Conservation (phyloP, 331 rosid genomes). For the Quercus lobata region DNA sequence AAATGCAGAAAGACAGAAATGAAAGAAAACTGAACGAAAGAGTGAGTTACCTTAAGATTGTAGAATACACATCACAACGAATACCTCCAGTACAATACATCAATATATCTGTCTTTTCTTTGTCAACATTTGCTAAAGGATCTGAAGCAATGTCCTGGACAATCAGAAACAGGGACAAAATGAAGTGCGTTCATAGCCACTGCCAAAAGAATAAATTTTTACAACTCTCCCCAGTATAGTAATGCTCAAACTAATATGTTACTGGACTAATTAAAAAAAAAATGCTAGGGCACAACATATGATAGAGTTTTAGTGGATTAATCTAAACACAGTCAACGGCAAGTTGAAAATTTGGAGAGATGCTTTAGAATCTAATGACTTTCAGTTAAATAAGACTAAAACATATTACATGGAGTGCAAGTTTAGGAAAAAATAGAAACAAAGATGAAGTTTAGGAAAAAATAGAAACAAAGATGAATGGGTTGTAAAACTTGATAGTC, state of each 20-base stretch:
- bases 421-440: no score
- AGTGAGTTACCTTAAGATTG: slow-evolving; percentile 66
- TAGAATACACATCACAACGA: slow-evolving; percentile 85
- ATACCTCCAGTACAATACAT: slow-evolving; percentile 99
- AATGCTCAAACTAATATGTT: not conserved
- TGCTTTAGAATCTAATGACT: no score
- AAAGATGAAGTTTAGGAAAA: no score
- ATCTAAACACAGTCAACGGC: no score
- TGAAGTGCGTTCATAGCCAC: slow-evolving; percentile 20
- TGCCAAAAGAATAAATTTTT: slow-evolving; percentile 12
- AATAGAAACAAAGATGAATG: no score
- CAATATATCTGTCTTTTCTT: slow-evolving; percentile 63
- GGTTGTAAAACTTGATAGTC: no score
- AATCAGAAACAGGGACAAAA: slow-evolving; percentile 14
- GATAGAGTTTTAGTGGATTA: no score
- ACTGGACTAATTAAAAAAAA: not conserved
- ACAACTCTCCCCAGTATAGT: not conserved
- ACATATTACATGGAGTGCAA: no score
- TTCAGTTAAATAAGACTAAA: no score
- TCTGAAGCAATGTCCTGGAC: slow-evolving; percentile 68
- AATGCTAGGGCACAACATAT: not conserved
- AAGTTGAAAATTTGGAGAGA: no score
- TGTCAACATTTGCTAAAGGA: slow-evolving; percentile 70
- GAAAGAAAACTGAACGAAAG: not conserved
- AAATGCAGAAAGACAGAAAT: not conserved